Conservation (phyloP, 75 land plant species). For the Cryptomeria japonica region DNA sequence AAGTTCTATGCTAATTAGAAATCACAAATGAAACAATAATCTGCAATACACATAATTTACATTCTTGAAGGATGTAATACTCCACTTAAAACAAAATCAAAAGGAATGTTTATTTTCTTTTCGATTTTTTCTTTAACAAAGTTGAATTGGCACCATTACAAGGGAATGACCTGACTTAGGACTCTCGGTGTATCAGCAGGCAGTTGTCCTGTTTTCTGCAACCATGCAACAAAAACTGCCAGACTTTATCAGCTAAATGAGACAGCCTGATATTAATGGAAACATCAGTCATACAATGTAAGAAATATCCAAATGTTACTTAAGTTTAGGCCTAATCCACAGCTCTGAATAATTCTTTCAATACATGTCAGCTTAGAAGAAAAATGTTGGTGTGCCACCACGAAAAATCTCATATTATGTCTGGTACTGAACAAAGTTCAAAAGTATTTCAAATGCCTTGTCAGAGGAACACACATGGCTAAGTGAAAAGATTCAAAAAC, state of each 20-base stretch:
- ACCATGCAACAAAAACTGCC: slow-evolving; percentile 35
- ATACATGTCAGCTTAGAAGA: too few species aligned
- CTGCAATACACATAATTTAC: not conserved
- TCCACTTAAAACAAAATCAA: not conserved
- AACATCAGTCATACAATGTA: not conserved
- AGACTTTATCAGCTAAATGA: slow-evolving; percentile 18
- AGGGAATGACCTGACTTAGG: slow-evolving; percentile 18
- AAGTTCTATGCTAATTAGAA: too few species aligned
- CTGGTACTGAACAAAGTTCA: too few species aligned
- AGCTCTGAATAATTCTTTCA: not conserved
- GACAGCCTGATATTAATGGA: not conserved
- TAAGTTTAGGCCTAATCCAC: not conserved
- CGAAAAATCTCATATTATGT: too few species aligned
- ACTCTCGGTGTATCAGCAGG: slow-evolving; percentile 31
- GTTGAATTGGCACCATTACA: not conserved
- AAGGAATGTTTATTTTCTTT: not conserved
- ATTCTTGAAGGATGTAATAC: not conserved
- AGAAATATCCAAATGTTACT: not conserved
- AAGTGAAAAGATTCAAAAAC: too few species aligned
- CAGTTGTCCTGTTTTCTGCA: slow-evolving; percentile 37
- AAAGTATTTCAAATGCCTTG: too few species aligned
- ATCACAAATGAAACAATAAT: not conserved
- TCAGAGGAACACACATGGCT: too few species aligned
- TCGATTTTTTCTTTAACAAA: not conserved
- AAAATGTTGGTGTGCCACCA: too few species aligned